phyloP scores from a whole-genome alignment of 1,284 basidiomycete species.

The Ceratobasidium sp. region DNA sequence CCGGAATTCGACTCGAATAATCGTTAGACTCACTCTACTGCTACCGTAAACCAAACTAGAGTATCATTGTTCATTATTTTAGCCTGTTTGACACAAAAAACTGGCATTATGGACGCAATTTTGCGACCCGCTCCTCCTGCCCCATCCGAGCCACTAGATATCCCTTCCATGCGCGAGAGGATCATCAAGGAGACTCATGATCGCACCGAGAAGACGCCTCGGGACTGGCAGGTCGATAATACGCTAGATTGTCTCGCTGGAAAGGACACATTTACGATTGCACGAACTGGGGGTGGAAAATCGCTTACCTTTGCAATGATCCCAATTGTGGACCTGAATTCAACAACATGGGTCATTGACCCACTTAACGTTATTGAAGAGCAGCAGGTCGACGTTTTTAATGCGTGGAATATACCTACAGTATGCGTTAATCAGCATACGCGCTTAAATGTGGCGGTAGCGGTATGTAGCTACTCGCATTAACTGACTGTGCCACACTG shows the following conservation, averaged over 20 bases:
- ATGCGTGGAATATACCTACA: background rate
- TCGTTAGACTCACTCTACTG: background rate
- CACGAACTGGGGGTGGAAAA: background rate
- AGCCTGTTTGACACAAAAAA: background rate
- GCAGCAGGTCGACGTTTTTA: background rate
- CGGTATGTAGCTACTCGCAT: background rate
- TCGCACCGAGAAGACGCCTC: background rate
- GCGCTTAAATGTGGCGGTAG: background rate
- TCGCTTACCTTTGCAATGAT: background rate
- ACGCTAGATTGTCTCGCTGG: background rate
- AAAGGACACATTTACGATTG: background rate
- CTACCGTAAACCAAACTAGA: background rate
- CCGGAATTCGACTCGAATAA: background rate
- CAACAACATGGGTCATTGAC: background rate
- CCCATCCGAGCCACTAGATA: background rate
- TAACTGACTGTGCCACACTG: background rate
- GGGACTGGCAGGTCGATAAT: background rate
- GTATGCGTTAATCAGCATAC: background rate
- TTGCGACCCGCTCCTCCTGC: background rate
- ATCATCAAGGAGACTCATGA: background rate
- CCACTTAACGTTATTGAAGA: background rate
- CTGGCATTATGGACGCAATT: background rate
- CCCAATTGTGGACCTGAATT: background rate
- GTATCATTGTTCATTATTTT: background rate
- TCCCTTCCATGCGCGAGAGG: background rate